A percentile compares a stretch with the other conserved stretches of the same genome.
Evolutionary conservation across 345 rosid genomes (phyloP).

Genomic region (Nephelium lappaceum): DNA sequence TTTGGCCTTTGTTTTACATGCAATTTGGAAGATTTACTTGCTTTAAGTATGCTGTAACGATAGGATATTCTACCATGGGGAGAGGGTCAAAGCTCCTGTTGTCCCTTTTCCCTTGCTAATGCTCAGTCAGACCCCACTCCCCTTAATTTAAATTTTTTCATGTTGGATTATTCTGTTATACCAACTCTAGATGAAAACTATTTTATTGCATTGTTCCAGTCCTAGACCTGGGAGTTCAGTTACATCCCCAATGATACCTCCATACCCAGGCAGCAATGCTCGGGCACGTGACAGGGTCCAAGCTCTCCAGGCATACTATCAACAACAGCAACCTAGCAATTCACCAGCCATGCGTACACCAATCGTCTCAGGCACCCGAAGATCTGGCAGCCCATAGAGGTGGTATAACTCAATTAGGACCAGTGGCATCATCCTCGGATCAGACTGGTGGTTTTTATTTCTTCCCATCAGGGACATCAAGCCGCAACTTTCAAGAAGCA

Average conservation of each 20-base stretch:
- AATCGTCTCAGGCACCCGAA: conserved; percentile 46
- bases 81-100: neutral
- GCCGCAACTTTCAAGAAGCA: conserved; percentile 55
- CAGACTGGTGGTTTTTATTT: conserved; percentile 71
- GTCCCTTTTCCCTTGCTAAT: neutral
- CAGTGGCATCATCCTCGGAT: conserved; percentile 67
- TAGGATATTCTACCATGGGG: neutral
- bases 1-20: neutral
- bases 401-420: conserved; percentile 55
- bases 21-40: neutral
- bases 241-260: conserved; percentile 63
- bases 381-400: conserved; percentile 60
- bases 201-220: conserved; percentile 47
- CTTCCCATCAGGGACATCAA: conserved; percentile 53
- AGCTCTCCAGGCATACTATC: conserved; percentile 95
- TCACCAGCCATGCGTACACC: conserved; percentile 63
- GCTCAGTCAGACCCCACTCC: neutral
- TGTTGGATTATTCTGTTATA: neutral
- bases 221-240: conserved; percentile 76
- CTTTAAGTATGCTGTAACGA: neutral
- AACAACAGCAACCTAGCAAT: conserved; percentile 63
- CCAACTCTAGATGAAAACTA: neutral
- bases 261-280: conserved; percentile 89
- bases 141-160: neutral
- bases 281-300: conserved; percentile 87